A percentile compares a stretch with the other conserved stretches of the same genome.
Evolutionary conservation across 345 rosid species (phyloP).

Genomic region (Populus deltoides): DNA sequence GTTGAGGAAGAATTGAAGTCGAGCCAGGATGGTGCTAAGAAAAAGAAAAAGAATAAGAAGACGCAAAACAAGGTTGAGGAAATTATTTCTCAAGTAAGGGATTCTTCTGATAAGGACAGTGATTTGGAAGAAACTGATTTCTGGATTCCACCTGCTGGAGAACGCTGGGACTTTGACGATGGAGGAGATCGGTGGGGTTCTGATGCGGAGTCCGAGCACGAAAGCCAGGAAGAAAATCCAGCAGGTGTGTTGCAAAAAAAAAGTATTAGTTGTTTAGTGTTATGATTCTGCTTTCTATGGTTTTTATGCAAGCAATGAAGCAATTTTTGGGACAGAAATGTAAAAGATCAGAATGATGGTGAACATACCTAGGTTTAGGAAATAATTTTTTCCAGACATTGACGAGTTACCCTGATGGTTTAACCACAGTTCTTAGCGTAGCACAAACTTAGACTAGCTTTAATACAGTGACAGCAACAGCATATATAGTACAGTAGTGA

Average conservation of each 20-base stretch:
- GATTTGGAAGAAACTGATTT: constrained; percentile 64
- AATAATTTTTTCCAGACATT: neutral
- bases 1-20: constrained; percentile 22
- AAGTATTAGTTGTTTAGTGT: neutral
- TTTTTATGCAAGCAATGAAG: neutral
- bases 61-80: constrained; percentile 36
- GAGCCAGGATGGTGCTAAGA: constrained; percentile 23
- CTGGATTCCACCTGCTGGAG: constrained; percentile 89
- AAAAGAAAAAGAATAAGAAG: constrained; percentile 29
- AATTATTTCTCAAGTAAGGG: constrained; percentile 43
- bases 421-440: neutral
- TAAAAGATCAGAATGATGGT: neutral
- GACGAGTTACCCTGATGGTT: neutral
- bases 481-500: neutral
- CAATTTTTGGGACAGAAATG: neutral
- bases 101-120: constrained; percentile 37
- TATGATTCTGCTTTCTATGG: neutral
- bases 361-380: neutral
- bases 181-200: constrained; percentile 70
- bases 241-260: constrained; percentile 34
- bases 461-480: no score
- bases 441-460: no score
- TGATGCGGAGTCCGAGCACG: constrained; percentile 44
- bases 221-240: constrained; percentile 39
- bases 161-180: constrained; percentile 71